A percentile compares a stretch with the other conserved stretches of the same genome.
phyloP scores from a whole-genome alignment of 768 basidiomycete species.

The Tricholoma bakamatsutake region DNA sequence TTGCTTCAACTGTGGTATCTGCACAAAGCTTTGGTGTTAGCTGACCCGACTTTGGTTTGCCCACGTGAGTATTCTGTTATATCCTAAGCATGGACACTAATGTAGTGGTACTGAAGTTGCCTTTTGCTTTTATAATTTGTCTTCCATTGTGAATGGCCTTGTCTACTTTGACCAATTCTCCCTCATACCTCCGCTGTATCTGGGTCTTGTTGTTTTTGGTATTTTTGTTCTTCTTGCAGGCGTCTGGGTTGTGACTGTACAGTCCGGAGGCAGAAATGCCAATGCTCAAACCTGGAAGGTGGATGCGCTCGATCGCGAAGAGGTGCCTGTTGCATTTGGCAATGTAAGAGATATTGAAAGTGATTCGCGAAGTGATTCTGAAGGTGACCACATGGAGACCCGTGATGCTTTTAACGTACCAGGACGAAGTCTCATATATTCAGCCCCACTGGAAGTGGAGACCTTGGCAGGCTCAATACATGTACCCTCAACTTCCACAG shows the following conservation, averaged over 20 bases:
- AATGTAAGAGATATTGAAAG: constrained; percentile 16
- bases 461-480: constrained; percentile 26
- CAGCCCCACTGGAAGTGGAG: constrained; percentile 23
- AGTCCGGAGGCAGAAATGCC: constrained; percentile 48
- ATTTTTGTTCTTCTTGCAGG: constrained; percentile 76
- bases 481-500: constrained; percentile 3
- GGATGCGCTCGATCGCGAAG: constrained; percentile 27
- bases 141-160: constrained; percentile 84
- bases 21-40: constrained; percentile 72
- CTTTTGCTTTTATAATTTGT: constrained; percentile 93
- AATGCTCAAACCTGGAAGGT: constrained; percentile 46
- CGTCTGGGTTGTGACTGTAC: constrained; percentile 86
- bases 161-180: constrained; percentile 87
- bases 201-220: constrained; percentile 71
- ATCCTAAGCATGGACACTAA: constrained; percentile 8
- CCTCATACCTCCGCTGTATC: constrained; percentile 59
- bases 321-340: constrained; percentile 4
- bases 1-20: constrained; percentile 81
- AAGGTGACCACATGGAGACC: constrained; percentile 1
- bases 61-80: constrained; percentile 50
- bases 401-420: not conserved
- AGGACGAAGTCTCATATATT: not conserved
- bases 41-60: constrained; percentile 82
- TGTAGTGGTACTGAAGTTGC: constrained; percentile 48
- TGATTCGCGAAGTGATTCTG: constrained; percentile 1